These are phyloP conservation scores for Cercospora citrullina DNA, from an alignment of 2,329 filamentous ascomycete genomes.

Conservation along the genomic window DNA sequence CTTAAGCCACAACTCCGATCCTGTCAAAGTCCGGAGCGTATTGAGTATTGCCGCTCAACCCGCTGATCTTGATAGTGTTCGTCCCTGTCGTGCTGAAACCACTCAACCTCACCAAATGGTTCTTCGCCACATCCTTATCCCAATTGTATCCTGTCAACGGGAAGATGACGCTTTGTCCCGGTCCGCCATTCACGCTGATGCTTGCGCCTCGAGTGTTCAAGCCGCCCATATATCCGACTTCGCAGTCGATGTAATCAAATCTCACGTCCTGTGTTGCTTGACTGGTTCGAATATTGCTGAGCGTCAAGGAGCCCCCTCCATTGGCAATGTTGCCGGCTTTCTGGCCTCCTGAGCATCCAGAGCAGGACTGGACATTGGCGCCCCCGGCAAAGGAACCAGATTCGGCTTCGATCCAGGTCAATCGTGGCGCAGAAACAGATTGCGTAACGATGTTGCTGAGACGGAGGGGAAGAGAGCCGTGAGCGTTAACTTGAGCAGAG, in stretches of 20 bases:
- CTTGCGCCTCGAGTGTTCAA: conserved; percentile 42
- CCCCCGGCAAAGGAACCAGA: conserved; percentile 38
- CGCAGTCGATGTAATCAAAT: conserved; percentile 46
- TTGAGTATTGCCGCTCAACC: conserved; percentile 24
- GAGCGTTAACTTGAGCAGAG: conserved; percentile 30
- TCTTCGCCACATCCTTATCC: conserved; percentile 36
- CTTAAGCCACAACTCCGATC: conserved; percentile 26
- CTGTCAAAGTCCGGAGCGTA: conserved; percentile 37
- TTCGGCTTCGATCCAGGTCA: conserved; percentile 38
- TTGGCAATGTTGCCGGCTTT: conserved; percentile 40
- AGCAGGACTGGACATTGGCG: conserved; percentile 36
- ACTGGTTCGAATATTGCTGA: conserved; percentile 34
- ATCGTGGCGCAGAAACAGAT: conserved; percentile 18
- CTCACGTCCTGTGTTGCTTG: conserved; percentile 38
- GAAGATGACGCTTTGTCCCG: conserved; percentile 41
- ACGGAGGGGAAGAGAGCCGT: conserved; percentile 37
- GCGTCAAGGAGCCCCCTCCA: conserved; percentile 26
- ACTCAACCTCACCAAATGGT: conserved; percentile 30
- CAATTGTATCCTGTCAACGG: conserved; percentile 46
- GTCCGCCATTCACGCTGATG: conserved; percentile 42
- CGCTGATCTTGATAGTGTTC: conserved; percentile 34
- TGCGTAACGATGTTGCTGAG: conserved; percentile 39
- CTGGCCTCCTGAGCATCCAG: conserved; percentile 36
- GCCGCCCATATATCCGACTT: conserved; percentile 40
- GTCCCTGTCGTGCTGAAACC: conserved; percentile 30